Conservation (phyloP, 1,284 basidiomycete genomes). For the Irpex lacteus region DNA sequence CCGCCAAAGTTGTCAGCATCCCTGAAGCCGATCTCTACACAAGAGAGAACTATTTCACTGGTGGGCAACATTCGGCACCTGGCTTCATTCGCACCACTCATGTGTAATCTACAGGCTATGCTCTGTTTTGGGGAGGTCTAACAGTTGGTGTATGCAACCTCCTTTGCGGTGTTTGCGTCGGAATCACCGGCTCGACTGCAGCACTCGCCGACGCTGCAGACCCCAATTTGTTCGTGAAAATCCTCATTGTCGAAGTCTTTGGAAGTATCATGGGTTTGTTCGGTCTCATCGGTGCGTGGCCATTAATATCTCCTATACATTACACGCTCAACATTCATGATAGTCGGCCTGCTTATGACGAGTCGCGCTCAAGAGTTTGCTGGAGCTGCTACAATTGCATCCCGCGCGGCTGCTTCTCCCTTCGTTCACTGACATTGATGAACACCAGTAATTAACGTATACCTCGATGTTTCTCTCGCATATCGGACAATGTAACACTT, state of each 20-base stretch:
- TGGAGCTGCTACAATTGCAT: slow-evolving; percentile 30
- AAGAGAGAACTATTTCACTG: slow-evolving; percentile 86
- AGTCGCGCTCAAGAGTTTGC: slow-evolving; percentile 54
- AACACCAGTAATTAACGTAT: background rate
- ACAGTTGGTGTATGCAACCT: slow-evolving; percentile 91
- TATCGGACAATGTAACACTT: background rate
- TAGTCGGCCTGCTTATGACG: slow-evolving; percentile 70
- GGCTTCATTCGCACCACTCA: background rate
- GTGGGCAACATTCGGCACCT: slow-evolving; percentile 35
- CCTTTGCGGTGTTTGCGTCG: slow-evolving; percentile 90
- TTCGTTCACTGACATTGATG: slow-evolving; percentile 24
- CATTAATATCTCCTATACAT: background rate
- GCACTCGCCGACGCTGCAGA: slow-evolving; percentile 92
- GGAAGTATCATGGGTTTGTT: slow-evolving; percentile 91
- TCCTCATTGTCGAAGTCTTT: slow-evolving; percentile 93
- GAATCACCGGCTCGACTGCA: slow-evolving; percentile 89
- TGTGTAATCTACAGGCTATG: slow-evolving; percentile 56
- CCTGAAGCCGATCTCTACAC: slow-evolving; percentile 71
- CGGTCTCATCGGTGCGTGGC: slow-evolving; percentile 81
- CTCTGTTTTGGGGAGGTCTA: slow-evolving; percentile 93
- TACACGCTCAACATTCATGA: background rate
- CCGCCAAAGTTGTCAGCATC: slow-evolving; percentile 68
- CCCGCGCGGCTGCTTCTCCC: slow-evolving; percentile 26
- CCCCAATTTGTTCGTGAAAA: slow-evolving; percentile 90
- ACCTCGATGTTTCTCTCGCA: background rate